Conservation (phyloP, 192 early-diverging fungal genomes). For the Coemansia brasiliensis region DNA sequence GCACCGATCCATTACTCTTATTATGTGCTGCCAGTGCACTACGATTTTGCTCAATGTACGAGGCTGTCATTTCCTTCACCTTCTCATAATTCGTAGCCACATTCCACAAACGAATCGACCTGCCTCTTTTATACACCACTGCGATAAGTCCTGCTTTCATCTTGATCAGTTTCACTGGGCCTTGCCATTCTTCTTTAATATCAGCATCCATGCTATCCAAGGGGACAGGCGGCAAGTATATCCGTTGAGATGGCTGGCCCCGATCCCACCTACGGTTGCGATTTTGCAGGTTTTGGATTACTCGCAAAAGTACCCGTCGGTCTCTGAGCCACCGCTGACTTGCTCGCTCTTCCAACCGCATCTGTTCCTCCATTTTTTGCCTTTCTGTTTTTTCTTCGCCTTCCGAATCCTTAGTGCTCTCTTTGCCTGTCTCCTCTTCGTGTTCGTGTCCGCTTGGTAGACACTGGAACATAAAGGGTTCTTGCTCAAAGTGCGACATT, state of each 20-base stretch:
- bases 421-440: conserved; percentile 1
- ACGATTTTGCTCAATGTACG: conserved; percentile 19
- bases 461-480: conserved; percentile 41
- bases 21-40: conserved; percentile 26
- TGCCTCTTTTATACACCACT: conserved; percentile 23
- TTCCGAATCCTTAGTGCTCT: background rate
- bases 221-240: conserved; percentile 47
- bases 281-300: conserved; percentile 44
- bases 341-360: conserved; percentile 25
- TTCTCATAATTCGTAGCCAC: conserved; percentile 22
- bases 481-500: conserved; percentile 50
- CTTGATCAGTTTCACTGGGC: conserved; percentile 27
- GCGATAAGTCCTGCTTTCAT: conserved; percentile 44
- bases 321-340: conserved; percentile 49
- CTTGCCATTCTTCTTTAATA: conserved; percentile 44
- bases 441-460: conserved; percentile 25
- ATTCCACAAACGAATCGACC: conserved; percentile 29
- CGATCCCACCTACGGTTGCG: conserved; percentile 34
- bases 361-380: background rate
- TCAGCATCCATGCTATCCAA: conserved; percentile 41
- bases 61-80: conserved; percentile 16
- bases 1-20: conserved; percentile 23
- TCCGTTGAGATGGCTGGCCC: conserved; percentile 22
- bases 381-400: background rate
- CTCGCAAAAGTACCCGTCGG: conserved; percentile 18